Evolutionary conservation across 495 filamentous ascomycete species (phyloP).

Genomic region (Elaphomyces granulatus): DNA sequence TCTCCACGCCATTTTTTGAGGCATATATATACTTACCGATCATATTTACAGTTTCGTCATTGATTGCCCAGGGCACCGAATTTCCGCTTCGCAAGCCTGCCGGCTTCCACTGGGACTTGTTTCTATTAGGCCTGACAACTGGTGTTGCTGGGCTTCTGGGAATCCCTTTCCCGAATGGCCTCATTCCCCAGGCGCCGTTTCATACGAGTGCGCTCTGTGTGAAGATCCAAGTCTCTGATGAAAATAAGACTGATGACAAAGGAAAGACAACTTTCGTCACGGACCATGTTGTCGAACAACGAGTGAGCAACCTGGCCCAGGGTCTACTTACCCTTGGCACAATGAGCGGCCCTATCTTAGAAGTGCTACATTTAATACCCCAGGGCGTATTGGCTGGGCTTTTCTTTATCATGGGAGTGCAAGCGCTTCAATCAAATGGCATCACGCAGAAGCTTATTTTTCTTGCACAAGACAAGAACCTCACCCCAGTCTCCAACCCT

Average conservation of each 20-base stretch:
- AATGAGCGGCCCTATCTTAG: conserved; percentile 74
- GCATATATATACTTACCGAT: no score
- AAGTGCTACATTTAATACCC: conserved; percentile 73
- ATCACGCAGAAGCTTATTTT: conserved; percentile 73
- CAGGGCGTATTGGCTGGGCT: conserved; percentile 78
- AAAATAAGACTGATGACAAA: conserved; percentile 42
- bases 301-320: conserved; percentile 72
- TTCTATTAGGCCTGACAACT: conserved; percentile 80
- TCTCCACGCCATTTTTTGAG: no score
- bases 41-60: conserved; percentile 46
- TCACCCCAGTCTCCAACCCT: conserved; percentile 52
- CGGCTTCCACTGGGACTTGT: conserved; percentile 93
- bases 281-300: conserved; percentile 78
- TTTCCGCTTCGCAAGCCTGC: conserved; percentile 86
- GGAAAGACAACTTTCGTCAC: conserved; percentile 46
- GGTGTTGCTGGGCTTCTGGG: conserved; percentile 72
- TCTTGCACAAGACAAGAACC: conserved; percentile 47
- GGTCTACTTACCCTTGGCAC: conserved; percentile 74
- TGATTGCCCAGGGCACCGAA: conserved; percentile 85
- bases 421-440: conserved; percentile 67
- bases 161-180: conserved; percentile 81
- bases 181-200: conserved; percentile 88
- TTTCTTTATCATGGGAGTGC: conserved; percentile 89
- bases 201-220: conserved; percentile 78
- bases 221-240: conserved; percentile 44